A percentile compares a stretch with the other conserved stretches of the same genome.
These are phyloP conservation scores for Candida arabinofermentans DNA, from an alignment of 805 yeast genomes.

Conservation along the genomic window DNA sequence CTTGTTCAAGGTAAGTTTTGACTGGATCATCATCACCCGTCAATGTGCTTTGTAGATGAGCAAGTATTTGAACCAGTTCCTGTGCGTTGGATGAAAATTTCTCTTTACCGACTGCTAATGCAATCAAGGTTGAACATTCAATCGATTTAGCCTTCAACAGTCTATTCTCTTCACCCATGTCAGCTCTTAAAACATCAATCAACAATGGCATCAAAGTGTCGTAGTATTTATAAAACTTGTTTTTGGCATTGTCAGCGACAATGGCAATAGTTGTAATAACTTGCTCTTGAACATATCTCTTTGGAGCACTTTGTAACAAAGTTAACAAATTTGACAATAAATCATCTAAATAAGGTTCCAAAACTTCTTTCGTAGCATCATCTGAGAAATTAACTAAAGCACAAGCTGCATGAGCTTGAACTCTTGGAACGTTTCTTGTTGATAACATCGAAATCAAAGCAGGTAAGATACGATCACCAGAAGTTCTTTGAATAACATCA, in stretches of 20 bases:
- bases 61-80: slow-evolving; percentile 69
- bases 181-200: slow-evolving; percentile 71
- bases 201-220: slow-evolving; percentile 91
- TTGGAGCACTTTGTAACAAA: slow-evolving; percentile 71
- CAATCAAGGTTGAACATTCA: slow-evolving; percentile 93
- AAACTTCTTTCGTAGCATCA: slow-evolving; percentile 77
- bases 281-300: slow-evolving; percentile 94
- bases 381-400: slow-evolving; percentile 95
- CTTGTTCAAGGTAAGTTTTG: slow-evolving; percentile 81
- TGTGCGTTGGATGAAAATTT: slow-evolving; percentile 73
- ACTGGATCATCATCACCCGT: slow-evolving; percentile 82
- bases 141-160: slow-evolving; percentile 87
- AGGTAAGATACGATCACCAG: slow-evolving; percentile 78
- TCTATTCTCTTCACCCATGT: slow-evolving; percentile 74
- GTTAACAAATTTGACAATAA: slow-evolving; percentile 70
- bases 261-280: slow-evolving; percentile 94
- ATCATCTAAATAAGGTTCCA: slow-evolving; percentile 91
- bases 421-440: slow-evolving; percentile 75
- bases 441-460: slow-evolving; percentile 81
- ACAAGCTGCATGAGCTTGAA: slow-evolving; percentile 98
- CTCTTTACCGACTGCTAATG: slow-evolving; percentile 91
- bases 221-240: slow-evolving; percentile 83
- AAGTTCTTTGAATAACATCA: slow-evolving; percentile 75
- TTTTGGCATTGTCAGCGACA: slow-evolving; percentile 94
- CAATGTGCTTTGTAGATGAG: slow-evolving; percentile 55